Percentiles rank a stretch among this genome's conserved stretches.
phyloP scores from a whole-genome alignment of 169 alveolate genomes.

The Babesia ovata region DNA sequence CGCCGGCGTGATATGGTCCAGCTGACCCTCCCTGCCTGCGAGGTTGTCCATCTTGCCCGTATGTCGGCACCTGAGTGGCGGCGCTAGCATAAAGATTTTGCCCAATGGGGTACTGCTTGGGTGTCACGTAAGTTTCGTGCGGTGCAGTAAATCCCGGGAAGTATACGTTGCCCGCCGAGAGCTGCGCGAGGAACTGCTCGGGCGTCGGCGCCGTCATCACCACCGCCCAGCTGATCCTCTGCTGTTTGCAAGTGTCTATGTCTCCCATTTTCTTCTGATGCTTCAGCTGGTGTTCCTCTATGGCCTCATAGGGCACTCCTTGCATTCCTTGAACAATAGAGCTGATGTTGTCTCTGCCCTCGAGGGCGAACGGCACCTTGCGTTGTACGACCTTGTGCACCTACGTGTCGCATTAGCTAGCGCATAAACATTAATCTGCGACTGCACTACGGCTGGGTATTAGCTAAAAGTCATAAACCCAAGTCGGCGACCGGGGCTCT shows the following conservation, averaged over 20 bases:
- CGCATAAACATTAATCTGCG: neutral
- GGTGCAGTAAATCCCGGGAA: conserved; percentile 58
- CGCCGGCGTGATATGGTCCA: neutral
- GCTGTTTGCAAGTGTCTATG: conserved; percentile 75
- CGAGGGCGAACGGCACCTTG: conserved; percentile 95
- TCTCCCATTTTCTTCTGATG: conserved; percentile 74
- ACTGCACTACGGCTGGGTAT: too few relatives aligned
- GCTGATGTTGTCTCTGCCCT: conserved; percentile 93
- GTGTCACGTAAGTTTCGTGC: neutral
- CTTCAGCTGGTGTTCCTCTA: conserved; percentile 81
- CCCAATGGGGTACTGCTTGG: neutral
- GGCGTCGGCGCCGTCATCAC: conserved; percentile 77
- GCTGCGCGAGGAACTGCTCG: conserved; percentile 73
- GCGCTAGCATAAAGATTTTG: neutral
- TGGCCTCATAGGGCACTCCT: conserved; percentile 92
- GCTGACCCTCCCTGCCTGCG: neutral
- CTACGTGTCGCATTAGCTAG: conserved; percentile 31
- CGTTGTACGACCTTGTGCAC: conserved; percentile 90
- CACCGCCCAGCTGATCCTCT: conserved; percentile 84
- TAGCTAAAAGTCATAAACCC: too few relatives aligned
- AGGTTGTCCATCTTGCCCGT: neutral
- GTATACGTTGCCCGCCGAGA: conserved; percentile 53
- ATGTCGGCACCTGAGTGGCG: neutral
- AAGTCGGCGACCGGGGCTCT: too few relatives aligned
- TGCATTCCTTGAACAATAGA: conserved; percentile 96